These are phyloP conservation scores for Apiospora kogelbergensis DNA, from an alignment of 2,329 filamentous ascomycete genomes.

Conservation along the genomic window DNA sequence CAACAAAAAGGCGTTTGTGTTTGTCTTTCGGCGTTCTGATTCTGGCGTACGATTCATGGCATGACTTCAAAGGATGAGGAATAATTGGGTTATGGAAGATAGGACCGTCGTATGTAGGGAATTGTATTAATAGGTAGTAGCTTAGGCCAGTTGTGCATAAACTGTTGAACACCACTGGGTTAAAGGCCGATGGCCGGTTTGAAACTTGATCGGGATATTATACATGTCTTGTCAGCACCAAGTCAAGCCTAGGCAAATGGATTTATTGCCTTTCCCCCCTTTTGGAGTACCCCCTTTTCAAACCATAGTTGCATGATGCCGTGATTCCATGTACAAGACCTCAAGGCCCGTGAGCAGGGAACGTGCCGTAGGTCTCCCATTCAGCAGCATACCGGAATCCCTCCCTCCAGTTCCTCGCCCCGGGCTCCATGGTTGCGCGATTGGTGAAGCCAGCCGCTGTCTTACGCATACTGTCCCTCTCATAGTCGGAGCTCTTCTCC, in stretches of 20 bases:
- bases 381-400: neutral
- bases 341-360: neutral
- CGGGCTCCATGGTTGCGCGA: neutral
- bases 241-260: neutral
- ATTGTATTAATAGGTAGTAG: constrained; percentile 5
- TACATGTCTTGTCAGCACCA: too few relatives aligned
- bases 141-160: neutral
- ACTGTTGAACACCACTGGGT: too few relatives aligned
- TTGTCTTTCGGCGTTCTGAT: neutral
- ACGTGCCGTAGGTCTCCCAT: constrained; percentile 1
- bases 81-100: neutral
- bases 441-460: neutral
- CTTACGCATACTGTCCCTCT: neutral
- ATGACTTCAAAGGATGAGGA: neutral
- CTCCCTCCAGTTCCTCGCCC: neutral
- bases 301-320: too few relatives aligned
- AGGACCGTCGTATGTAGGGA: neutral
- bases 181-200: too few relatives aligned
- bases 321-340: neutral
- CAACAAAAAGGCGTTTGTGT: neutral
- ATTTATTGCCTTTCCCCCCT: neutral
- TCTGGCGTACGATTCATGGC: neutral
- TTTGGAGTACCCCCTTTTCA: neutral
- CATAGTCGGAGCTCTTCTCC: neutral
- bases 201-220: too few relatives aligned